phyloP scores from a whole-genome alignment of 768 basidiomycete species.

The Mycena rosella region DNA sequence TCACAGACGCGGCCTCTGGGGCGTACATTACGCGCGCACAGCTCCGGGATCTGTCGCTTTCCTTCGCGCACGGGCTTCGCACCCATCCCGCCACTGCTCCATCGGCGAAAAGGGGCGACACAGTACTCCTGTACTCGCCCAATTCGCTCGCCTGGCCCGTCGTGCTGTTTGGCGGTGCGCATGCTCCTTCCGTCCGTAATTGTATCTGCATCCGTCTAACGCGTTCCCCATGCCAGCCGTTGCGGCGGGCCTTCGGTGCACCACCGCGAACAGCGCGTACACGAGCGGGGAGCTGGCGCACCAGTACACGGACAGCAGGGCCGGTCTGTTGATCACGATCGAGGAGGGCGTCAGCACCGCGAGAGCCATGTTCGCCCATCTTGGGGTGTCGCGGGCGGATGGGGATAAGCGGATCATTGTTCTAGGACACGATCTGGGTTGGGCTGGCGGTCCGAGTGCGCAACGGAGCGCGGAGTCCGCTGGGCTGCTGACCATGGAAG shows the following conservation, averaged over 20 bases:
- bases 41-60: constrained; percentile 58
- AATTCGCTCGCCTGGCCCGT: constrained; percentile 69
- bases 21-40: constrained; percentile 59
- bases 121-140: constrained; percentile 64
- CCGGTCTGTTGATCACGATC: constrained; percentile 63
- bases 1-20: constrained; percentile 66
- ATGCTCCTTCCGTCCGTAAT: not conserved
- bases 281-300: constrained; percentile 65
- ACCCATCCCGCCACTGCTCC: constrained; percentile 41
- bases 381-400: constrained; percentile 28
- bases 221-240: constrained; percentile 41
- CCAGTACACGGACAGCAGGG: constrained; percentile 65
- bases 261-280: constrained; percentile 68
- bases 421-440: constrained; percentile 3
- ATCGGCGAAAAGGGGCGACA: constrained; percentile 53
- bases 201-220: constrained; percentile 7
- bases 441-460: constrained; percentile 25
- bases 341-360: constrained; percentile 50
- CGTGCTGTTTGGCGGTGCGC: constrained; percentile 50
- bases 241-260: constrained; percentile 65
- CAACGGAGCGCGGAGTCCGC: not conserved
- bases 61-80: constrained; percentile 61
- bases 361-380: constrained; percentile 38
- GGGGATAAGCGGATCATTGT: constrained; percentile 33
- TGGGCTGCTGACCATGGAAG: constrained; percentile 29